Base-by-base conservation (phyloP, 257 asterid genomes). In the Nyctanthes arbortristis region DNA sequence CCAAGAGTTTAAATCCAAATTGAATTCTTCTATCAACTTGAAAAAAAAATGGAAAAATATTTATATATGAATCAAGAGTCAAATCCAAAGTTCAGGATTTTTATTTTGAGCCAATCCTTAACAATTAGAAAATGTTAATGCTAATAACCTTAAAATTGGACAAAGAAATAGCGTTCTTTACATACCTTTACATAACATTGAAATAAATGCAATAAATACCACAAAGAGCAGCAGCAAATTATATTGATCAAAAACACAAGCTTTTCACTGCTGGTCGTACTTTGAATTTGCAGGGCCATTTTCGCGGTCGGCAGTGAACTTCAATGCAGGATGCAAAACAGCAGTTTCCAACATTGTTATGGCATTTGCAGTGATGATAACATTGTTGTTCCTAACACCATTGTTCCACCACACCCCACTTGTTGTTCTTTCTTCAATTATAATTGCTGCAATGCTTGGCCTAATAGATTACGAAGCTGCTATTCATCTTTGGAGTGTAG, bases 251-350 rank as follows among this genome's bases (percentile, higher is more conserved):
- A 35, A 35, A 12, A 35, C 5, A 5, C 10, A 5, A 12, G 10
- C 40, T 11, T 1, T 22, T 5, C 11, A 7, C 30, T 33, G 34
- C 54, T 29, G 25, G 16, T 1, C n/a, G 27, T 11, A 16, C 5
- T 31, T 22, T 68, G 57, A 47, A 69, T 49, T 56, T 70, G 6
- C 77, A 87, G 98, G 98, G 33, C 97, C 99, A 22, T 94, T 94
- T 78, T 94, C 99, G 28, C 77, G 98, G 31, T 89, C 99, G 0
- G 99, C 99, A 0, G 98, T 94, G 82, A 94, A 94, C 83, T 91
- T 89, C 84, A 94, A 91, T 40, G 97, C 99, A 7, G 99, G 99
- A 22, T 94, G 99, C 76, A 94, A 94, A 56, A 91, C 96, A 0
- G 99, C 99, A 25, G 95, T 91, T 4, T 91, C 99, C 0, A 94